phyloP scores from a whole-genome alignment of 2,329 filamentous ascomycete species.

The Didymellaceae sp. region DNA sequence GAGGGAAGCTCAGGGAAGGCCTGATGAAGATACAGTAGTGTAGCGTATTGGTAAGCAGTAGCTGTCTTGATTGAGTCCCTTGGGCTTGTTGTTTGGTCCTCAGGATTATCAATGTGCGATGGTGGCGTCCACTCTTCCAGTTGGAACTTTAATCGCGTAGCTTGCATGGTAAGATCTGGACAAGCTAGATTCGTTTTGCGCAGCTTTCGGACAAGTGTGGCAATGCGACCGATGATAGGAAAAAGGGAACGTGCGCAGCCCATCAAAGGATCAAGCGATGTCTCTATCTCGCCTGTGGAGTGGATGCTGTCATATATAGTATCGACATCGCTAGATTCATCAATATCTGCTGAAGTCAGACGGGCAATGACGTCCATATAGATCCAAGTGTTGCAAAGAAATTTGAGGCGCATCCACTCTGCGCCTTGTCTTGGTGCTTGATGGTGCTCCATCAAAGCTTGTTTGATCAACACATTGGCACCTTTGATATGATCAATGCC shows the following conservation, averaged over 20 bases:
- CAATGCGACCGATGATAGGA: slow-evolving; percentile 70
- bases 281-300: slow-evolving; percentile 47
- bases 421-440: slow-evolving; percentile 50
- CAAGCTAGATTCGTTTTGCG: slow-evolving; percentile 63
- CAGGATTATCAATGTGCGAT: slow-evolving; percentile 64
- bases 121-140: slow-evolving; percentile 69
- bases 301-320: slow-evolving; percentile 47
- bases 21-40: slow-evolving; percentile 70
- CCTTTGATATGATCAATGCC: slow-evolving; percentile 74
- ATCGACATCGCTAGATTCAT: slow-evolving; percentile 61
- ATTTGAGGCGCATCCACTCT: slow-evolving; percentile 61
- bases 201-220: slow-evolving; percentile 69
- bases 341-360: slow-evolving; percentile 67
- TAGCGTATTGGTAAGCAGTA: slow-evolving; percentile 71
- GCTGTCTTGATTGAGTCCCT: slow-evolving; percentile 71
- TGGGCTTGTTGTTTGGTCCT: slow-evolving; percentile 68
- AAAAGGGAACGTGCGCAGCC: slow-evolving; percentile 72
- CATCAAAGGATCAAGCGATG: slow-evolving; percentile 73
- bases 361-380: slow-evolving; percentile 77
- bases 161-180: slow-evolving; percentile 66
- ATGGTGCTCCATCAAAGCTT: slow-evolving; percentile 60
- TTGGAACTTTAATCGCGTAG: slow-evolving; percentile 65
- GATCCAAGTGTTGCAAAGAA: slow-evolving; percentile 74
- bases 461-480: slow-evolving; percentile 68
- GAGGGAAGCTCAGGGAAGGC: slow-evolving; percentile 72